Base-by-base conservation (phyloP, 805 yeast genomes). In the Wickerhamomyces queroliae region DNA sequence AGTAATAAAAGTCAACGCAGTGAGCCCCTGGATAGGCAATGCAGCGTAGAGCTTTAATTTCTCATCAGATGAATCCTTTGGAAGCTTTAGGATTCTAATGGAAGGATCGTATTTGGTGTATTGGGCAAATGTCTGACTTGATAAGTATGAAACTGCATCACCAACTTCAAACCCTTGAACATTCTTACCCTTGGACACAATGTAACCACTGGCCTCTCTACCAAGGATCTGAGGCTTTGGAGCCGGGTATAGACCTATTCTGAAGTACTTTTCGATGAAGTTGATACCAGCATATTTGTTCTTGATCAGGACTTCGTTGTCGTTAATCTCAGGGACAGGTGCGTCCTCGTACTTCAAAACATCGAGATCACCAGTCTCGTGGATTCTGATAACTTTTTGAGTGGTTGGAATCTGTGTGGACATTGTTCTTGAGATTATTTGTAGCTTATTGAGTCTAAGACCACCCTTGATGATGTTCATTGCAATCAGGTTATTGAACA, bases 261-360 rank as follows among this genome's bases (percentile, higher is more conserved):
- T 74, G 66, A 84, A 86, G 62, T 89, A 90, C 4, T 78, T 68
- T 53, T 90, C 97, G 47, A 88, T 83, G 66, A 75, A 84, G 52
- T 88, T 88, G 52, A 88, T 65, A 25, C 98, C 98, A 11, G 89
- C 71, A 50, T 75, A 88, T 40, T 66, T 70, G 68, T 83, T 85
- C 61, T 83, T 81, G 55, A 90, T 69, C 35, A 90, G 66, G 10
- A 90, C 56, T 44, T 87, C 86, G 38, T 70, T 67, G 3, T 66
- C 70, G 5, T 63, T 24, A 38, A 82, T 67, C 33, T 62, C 56
- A 3, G 95, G 95, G 6, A 80, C 74, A 4, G 81, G 77, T 27
- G 64, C 80, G 15, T 56, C 58, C 25, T 67, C 72, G 53, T 76
- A 80, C 50, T 76, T 64, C 33, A 86, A 61, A 5, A 74, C 83